Percentiles rank a stretch among this genome's conserved stretches.
These are phyloP conservation scores for Aaosphaeria arxii DNA, from an alignment of 2,329 filamentous ascomycete genomes.

Conservation along the genomic window DNA sequence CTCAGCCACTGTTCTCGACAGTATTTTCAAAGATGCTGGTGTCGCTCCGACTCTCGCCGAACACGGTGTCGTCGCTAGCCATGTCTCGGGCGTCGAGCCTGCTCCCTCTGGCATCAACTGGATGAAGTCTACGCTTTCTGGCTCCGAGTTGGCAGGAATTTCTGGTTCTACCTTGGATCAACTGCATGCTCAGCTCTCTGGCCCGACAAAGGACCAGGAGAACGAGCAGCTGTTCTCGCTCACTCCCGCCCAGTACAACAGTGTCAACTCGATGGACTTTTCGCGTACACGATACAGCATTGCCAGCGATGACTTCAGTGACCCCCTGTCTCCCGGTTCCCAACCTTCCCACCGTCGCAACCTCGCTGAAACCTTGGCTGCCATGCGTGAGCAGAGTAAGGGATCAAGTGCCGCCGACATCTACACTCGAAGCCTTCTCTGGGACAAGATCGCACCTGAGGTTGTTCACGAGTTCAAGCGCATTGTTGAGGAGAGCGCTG, in stretches of 20 bases:
- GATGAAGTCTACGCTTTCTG: constrained; percentile 36
- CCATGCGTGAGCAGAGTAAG: constrained; percentile 70
- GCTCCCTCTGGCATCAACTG: constrained; percentile 35
- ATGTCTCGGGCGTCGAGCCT: constrained; percentile 39
- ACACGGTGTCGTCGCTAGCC: constrained; percentile 52
- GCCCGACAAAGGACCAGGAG: constrained; percentile 77
- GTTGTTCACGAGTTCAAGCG: constrained; percentile 90
- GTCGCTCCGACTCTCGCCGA: constrained; percentile 44
- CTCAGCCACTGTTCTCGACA: constrained; percentile 73
- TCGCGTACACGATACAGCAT: constrained; percentile 50
- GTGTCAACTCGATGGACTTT: constrained; percentile 74
- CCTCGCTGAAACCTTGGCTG: constrained; percentile 75
- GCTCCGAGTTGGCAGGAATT: constrained; percentile 34
- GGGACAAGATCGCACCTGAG: constrained; percentile 89
- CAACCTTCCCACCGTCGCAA: constrained; percentile 63
- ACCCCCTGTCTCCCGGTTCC: constrained; percentile 35
- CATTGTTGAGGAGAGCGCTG: constrained; percentile 74
- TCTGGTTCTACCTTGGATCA: constrained; percentile 35
- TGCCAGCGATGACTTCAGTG: constrained; percentile 45
- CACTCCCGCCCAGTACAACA: constrained; percentile 83
- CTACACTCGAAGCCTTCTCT: constrained; percentile 87
- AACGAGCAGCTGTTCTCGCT: constrained; percentile 86
- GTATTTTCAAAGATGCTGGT: constrained; percentile 77
- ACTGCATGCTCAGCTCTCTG: constrained; percentile 45
- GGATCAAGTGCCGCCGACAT: constrained; percentile 75